phyloP scores from a whole-genome alignment of 108 stramenopile species.

The Cyclotella cryptica region DNA sequence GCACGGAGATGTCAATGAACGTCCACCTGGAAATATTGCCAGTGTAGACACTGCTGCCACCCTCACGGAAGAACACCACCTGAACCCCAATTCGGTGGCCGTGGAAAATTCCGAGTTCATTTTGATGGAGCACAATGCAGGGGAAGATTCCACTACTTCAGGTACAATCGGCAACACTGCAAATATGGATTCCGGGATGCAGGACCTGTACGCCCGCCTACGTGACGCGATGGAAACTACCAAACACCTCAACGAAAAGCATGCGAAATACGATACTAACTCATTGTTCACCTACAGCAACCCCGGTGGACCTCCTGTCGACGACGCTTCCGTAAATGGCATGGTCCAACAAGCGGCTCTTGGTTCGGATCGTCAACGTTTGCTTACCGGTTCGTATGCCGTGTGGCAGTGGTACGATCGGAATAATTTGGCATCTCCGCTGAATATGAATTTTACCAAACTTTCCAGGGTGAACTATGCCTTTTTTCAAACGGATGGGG shows the following conservation, averaged over 20 bases:
- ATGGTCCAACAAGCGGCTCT: slow-evolving; percentile 14
- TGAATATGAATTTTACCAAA: slow-evolving; percentile 39
- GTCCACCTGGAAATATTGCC: slow-evolving; percentile 1
- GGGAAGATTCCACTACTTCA: background rate
- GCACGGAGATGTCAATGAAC: slow-evolving; percentile 6
- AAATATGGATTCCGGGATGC: background rate
- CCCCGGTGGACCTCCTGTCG: background rate
- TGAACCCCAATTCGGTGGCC: background rate
- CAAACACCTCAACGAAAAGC: background rate
- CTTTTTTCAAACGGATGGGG: slow-evolving; percentile 42
- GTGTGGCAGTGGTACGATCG: slow-evolving; percentile 51
- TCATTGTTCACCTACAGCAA: slow-evolving; percentile 1
- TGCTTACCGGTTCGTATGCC: slow-evolving; percentile 43
- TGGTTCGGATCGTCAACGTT: slow-evolving; percentile 25
- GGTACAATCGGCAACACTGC: background rate
- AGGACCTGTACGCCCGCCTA: slow-evolving; percentile 13
- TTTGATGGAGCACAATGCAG: background rate
- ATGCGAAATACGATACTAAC: slow-evolving; percentile 16
- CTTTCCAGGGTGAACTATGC: slow-evolving; percentile 44
- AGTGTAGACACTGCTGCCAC: background rate
- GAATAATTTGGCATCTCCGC: slow-evolving; percentile 24
- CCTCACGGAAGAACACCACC: background rate
- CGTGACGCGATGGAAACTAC: slow-evolving; percentile 8
- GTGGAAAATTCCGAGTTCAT: background rate
- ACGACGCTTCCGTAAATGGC: background rate